Evolutionary conservation across 1,139 yeast species (phyloP).

Genomic region (Pichia sp.): DNA sequence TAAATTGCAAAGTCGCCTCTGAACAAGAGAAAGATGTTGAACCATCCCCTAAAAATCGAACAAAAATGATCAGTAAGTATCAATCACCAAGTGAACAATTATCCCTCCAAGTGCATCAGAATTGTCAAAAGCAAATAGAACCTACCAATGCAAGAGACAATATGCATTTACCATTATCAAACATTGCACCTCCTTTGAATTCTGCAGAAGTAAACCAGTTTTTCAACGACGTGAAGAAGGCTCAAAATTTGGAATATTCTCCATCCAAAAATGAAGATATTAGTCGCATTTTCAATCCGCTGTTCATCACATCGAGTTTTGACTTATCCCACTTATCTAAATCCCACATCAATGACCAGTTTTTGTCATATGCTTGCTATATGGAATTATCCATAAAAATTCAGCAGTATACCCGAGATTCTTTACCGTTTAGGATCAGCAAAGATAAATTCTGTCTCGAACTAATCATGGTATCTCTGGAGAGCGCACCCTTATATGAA

Average conservation of each 20-base stretch:
- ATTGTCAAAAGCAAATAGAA: no score
- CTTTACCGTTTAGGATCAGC: constrained; percentile 16
- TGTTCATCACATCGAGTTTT: constrained; percentile 18
- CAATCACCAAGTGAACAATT: no score
- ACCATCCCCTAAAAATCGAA: no score
- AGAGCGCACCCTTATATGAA: constrained; percentile 10
- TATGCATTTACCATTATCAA: no score
- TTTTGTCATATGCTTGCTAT: constrained; percentile 17
- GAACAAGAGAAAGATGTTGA: no score
- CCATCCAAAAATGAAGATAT: constrained; percentile 1
- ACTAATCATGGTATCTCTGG: constrained; percentile 5
- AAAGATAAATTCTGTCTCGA: constrained; percentile 4
- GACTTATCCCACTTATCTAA: constrained; percentile 5
- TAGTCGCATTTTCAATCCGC: constrained; percentile 2
- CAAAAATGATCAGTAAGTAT: no score
- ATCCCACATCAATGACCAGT: constrained; percentile 2
- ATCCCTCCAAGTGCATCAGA: no score
- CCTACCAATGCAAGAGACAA: no score
- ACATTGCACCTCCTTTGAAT: not conserved
- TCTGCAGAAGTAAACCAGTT: not conserved
- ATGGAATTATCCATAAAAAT: constrained; percentile 12
- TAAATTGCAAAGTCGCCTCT: no score
- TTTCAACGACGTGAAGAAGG: not conserved
- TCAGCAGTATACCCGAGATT: constrained; percentile 11
- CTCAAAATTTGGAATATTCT: not conserved